A percentile compares a stretch with the other conserved stretches of the same genome.
phyloP scores from a whole-genome alignment of 805 yeast species.

The Lipomyces mesembrius region DNA sequence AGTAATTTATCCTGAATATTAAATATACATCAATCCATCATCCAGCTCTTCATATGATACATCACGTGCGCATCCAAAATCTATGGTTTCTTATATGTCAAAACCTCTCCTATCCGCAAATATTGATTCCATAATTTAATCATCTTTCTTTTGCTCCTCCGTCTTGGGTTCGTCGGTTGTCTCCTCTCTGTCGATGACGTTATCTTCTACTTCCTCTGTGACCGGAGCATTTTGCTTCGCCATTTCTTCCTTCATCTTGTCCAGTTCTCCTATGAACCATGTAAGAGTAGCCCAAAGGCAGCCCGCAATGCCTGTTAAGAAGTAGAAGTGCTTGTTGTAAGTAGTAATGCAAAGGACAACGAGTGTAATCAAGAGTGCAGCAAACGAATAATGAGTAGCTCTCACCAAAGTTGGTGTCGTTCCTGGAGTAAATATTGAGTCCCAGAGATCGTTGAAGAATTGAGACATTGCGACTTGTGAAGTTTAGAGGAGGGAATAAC shows the following conservation, averaged over 20 bases:
- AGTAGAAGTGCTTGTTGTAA: constrained; percentile 67
- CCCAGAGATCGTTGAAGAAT: constrained; percentile 74
- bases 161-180: constrained; percentile 20
- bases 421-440: constrained; percentile 90
- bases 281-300: constrained; percentile 78
- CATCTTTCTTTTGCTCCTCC: constrained; percentile 25
- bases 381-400: constrained; percentile 87
- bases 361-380: constrained; percentile 63
- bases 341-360: constrained; percentile 61
- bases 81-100: not conserved
- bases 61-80: not conserved
- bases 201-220: constrained; percentile 28
- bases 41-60: not conserved
- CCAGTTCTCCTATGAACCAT: constrained; percentile 59
- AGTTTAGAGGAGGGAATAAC: not conserved
- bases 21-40: not conserved
- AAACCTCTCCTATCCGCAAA: not conserved
- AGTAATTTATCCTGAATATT: not conserved
- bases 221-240: constrained; percentile 39
- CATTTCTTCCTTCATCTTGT: constrained; percentile 34
- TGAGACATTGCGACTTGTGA: constrained; percentile 17
- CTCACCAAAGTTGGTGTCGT: constrained; percentile 84
- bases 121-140: constrained; percentile 3
- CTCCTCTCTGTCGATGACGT: constrained; percentile 25
- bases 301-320: constrained; percentile 59